phyloP scores from a whole-genome alignment of 1,284 basidiomycete species.

The Ustilago nuda region DNA sequence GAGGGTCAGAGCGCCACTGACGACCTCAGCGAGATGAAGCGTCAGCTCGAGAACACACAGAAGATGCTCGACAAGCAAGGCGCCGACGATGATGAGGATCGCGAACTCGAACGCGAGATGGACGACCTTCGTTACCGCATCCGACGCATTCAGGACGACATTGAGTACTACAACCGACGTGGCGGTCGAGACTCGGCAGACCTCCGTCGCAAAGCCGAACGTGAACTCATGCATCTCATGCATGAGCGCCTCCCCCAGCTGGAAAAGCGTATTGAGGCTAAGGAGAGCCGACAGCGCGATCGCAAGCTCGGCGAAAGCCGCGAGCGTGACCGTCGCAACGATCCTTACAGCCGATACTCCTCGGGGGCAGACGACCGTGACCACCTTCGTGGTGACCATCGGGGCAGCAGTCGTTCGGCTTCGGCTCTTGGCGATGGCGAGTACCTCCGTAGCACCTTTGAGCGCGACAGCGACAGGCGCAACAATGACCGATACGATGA shows the following conservation, averaged over 20 bases:
- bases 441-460: conserved; percentile 58
- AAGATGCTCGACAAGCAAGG: conserved; percentile 82
- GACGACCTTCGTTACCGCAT: conserved; percentile 88
- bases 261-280: conserved; percentile 83
- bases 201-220: conserved; percentile 85
- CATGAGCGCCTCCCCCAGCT: conserved; percentile 92
- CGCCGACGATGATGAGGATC: conserved; percentile 81
- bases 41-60: conserved; percentile 83
- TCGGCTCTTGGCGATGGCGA: conserved; percentile 50
- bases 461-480: conserved; percentile 62
- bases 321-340: conserved; percentile 86
- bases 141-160: conserved; percentile 88
- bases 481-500: conserved; percentile 70
- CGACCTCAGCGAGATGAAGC: conserved; percentile 87
- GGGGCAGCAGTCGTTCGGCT: conserved; percentile 24
- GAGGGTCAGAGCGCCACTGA: conserved; percentile 75
- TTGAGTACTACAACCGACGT: conserved; percentile 85
- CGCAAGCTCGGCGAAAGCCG: conserved; percentile 71
- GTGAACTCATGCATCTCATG: conserved; percentile 86
- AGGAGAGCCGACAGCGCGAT: conserved; percentile 83
- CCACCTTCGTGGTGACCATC: conserved; percentile 26
- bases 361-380: conserved; percentile 40
- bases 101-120: conserved; percentile 83
- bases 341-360: conserved; percentile 71
- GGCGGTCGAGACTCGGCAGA: conserved; percentile 81